Conservation (phyloP, 371 early-diverging fungal species). For the Mortierella sp. region DNA sequence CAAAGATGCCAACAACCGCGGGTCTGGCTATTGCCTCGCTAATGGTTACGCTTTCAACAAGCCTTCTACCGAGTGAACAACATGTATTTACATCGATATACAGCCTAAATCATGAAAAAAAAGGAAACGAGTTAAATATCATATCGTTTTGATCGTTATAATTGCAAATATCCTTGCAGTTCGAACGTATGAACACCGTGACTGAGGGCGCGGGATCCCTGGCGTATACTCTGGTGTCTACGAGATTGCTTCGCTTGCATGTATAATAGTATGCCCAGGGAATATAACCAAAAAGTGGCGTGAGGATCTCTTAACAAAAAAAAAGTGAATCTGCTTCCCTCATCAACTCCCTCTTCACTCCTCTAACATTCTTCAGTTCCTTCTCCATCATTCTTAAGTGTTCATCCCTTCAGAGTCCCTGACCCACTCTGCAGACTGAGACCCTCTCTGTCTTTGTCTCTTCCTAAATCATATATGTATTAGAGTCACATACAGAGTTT, state of each 20-base stretch:
- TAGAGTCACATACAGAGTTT: neutral
- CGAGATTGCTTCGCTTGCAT: too few species aligned
- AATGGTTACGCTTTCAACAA: conserved; percentile 1
- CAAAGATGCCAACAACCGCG: conserved; percentile 47
- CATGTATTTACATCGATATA: neutral
- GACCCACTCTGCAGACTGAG: too few species aligned
- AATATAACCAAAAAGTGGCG: neutral
- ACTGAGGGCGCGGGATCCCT: too few species aligned
- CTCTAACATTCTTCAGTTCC: neutral
- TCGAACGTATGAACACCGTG: too few species aligned
- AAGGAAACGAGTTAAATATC: too few species aligned
- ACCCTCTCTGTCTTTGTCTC: neutral
- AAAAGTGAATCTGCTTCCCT: neutral
- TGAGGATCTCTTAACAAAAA: neutral
- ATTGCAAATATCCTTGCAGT: too few species aligned
- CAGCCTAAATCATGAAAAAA: too few species aligned
- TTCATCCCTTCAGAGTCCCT: neutral
- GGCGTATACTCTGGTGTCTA: too few species aligned
- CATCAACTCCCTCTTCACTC: neutral
- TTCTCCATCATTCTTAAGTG: neutral
- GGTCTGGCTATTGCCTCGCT: conserved; percentile 12
- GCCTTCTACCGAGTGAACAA: neutral
- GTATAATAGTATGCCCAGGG: too few species aligned
- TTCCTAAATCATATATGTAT: neutral
- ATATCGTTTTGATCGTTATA: too few species aligned